These are phyloP conservation scores for Suhomyces bolitotheri DNA, from an alignment of 1,139 yeast genomes.

Conservation along the genomic window DNA sequence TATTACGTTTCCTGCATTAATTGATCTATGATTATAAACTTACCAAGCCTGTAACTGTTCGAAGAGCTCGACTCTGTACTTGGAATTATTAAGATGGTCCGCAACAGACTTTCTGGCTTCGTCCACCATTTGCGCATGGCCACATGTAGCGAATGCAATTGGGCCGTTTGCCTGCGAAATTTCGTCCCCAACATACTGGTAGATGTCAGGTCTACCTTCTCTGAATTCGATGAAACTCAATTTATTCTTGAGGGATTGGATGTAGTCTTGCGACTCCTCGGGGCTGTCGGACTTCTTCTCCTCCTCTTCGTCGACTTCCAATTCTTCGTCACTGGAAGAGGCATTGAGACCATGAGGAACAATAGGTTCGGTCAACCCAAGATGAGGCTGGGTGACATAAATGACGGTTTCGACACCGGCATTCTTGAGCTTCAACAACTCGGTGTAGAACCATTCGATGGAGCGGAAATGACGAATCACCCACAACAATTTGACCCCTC, in stretches of 20 bases:
- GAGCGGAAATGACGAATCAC: constrained; percentile 44
- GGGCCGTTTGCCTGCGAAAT: constrained; percentile 38
- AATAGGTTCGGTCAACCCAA: constrained; percentile 22
- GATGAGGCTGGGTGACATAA: constrained; percentile 31
- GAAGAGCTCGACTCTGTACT: constrained; percentile 41
- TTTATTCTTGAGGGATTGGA: constrained; percentile 17
- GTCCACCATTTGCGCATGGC: constrained; percentile 44
- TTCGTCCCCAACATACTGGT: constrained; percentile 35
- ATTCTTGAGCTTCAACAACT: constrained; percentile 27
- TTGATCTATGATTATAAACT: constrained; percentile 2
- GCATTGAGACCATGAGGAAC: constrained; percentile 10
- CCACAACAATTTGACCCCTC: constrained; percentile 47
- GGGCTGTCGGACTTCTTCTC: constrained; percentile 17
- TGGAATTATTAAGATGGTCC: constrained; percentile 28
- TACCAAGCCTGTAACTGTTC: constrained; percentile 46
- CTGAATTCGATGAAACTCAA: constrained; percentile 42
- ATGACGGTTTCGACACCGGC: constrained; percentile 37
- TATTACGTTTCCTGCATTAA: too few relatives aligned
- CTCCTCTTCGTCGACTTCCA: constrained; percentile 15
- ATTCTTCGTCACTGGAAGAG: constrained; percentile 15
- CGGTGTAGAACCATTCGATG: constrained; percentile 32
- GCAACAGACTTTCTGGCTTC: constrained; percentile 36
- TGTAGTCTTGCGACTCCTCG: constrained; percentile 17
- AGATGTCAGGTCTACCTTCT: constrained; percentile 48
- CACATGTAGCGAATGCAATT: constrained; percentile 42